A percentile compares a stretch with the other conserved stretches of the same genome.
These are phyloP conservation scores for Spinacia oleracea DNA, from an alignment of 179 eudicot species.

Conservation along the genomic window DNA sequence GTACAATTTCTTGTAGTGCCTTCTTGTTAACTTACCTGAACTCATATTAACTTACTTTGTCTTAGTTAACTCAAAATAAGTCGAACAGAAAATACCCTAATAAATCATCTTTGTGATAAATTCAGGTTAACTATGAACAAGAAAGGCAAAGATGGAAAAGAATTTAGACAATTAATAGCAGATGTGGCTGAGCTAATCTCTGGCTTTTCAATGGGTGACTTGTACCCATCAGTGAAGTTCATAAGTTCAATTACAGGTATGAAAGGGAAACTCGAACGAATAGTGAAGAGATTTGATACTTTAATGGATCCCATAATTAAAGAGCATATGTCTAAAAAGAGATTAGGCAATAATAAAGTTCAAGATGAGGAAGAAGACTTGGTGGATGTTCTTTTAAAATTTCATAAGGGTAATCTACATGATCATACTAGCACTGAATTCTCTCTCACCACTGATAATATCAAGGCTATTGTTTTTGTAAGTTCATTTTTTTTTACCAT, in stretches of 20 bases:
- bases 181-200: background rate
- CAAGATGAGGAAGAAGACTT: background rate
- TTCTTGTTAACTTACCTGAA: no score
- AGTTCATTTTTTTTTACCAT: no score
- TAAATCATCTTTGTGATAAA: no score
- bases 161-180: no score
- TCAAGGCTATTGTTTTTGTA: conserved; percentile 5
- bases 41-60: no score
- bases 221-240: background rate
- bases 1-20: no score
- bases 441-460: background rate
- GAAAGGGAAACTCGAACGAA: background rate
- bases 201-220: background rate
- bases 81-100: no score
- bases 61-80: no score
- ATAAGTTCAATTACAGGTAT: background rate
- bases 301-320: conserved; percentile 9
- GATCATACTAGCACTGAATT: background rate
- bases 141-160: background rate
- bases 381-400: conserved; percentile 6
- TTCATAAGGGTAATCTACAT: background rate
- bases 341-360: no score
- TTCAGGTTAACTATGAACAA: background rate
- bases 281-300: background rate
- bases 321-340: background rate